Evolutionary conservation across 768 basidiomycete species (phyloP), one percentile per base, ranked within the genome.

Genomic region (Lentinula lateritia): DNA sequence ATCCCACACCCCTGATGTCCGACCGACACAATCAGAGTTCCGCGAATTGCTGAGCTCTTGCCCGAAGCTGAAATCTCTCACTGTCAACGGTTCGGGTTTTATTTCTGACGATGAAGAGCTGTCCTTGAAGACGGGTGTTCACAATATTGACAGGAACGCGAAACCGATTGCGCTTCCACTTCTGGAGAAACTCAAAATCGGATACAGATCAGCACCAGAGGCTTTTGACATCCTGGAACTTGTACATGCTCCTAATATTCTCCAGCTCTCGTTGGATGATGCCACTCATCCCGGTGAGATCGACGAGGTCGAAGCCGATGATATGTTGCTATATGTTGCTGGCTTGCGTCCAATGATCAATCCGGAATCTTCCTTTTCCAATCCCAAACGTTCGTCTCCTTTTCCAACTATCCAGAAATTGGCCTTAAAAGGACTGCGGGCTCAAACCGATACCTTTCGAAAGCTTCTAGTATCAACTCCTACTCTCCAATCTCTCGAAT

Each of bases 1-100:
- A 9, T 85, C 80, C 52, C 83, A 83, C 67, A 78, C 76, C 16
- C 57, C 64, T n/a, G 76, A 83, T 55, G 83, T 85, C 52, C 81
- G 84, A n/a, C 86, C 84, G 0, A 76, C 76, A 43, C 65, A 75
- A 32, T 62, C 65, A 28, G 80, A 81, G 63, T 77, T 85, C 64
- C 73, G 71, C 57, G 66, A 67, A 18, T 71, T 86, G 23, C 76
- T 87, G 6, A 50, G 63, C n/a, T 69, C 74, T 10, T 78, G 72
- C 43, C 74, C 77, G 5, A 61, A 70, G 15, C 74, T 88, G 48
- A 68, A 70, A 55, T 73, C 71, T 52, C 75, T 88, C 52, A 72
- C 69, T 39, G 63, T 88, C 34, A 75, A 74, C 57, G 80, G 79
- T 48, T 85, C 83, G 10, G 85, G 83, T 0, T 34, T 58, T 23